Base-by-base conservation (phyloP, 352 stramenopile species). In the Blastocystis sp. region DNA sequence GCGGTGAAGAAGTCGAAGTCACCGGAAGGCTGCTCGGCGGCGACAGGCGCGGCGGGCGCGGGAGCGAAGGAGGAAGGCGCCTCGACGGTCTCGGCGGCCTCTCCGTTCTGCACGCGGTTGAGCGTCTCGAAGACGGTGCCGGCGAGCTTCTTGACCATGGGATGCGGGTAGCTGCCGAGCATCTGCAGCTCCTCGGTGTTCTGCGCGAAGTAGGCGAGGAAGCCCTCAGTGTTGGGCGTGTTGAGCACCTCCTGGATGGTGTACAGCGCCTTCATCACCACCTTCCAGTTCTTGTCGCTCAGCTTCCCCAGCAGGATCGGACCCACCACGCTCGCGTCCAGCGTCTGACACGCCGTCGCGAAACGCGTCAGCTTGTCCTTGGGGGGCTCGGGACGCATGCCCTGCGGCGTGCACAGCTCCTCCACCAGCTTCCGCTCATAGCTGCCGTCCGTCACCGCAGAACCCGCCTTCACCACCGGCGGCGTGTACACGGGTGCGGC, bases 241-340 rank as follows among this genome's bases (percentile, higher is more conserved):
- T 69, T 84, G 24, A 65, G 42, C 11, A 84, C 46, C 51, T 84
- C 72, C 53, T 84, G 51, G 34, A 84, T 84, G 7, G 48, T 59
- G 57, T 71, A 84, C 51, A 84, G 72, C 18, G 72, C 72, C 72
- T 84, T 84, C 53, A 72, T 65, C 51, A 84, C 72, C 51, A 84
- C 72, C 72, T 84, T 84, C 72, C 72, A 84, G 72, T 84, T 84
- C 72, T 84, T 84, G 24, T 84, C 72, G 34, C n/a, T 49, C 16
- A 64, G 44, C 57, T 84, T 84, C 7, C 57, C 57, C 36, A 84
- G 42, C 53, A 84, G 51, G 24, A 84, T 84, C n/a, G 72, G 72
- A 34, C 72, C 72, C 51, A 84, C 72, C 51, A 84, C 72, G 7
- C 8, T n/a, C 42, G 57, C 51, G 42, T 84, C 57, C 51, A 84